Evolutionary conservation across 2,329 filamentous ascomycete genomes (phyloP).

Genomic region (Colletotrichum filicis): DNA sequence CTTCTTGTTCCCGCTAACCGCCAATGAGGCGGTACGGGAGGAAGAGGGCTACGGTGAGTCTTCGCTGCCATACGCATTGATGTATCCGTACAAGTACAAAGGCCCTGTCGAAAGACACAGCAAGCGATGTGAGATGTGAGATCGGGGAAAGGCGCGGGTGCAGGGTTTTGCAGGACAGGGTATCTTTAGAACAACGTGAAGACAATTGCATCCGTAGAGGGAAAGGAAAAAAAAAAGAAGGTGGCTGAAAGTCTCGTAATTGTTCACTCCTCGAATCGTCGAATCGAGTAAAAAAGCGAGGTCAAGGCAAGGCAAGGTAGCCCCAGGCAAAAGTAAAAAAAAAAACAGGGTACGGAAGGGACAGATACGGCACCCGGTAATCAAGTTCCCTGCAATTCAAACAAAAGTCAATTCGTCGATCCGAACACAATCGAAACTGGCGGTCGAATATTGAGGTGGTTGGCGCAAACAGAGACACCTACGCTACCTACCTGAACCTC

Average conservation of each 20-base stretch:
- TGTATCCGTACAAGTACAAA: not conserved
- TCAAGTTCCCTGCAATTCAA: not conserved
- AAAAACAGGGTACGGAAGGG: not conserved
- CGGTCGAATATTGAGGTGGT: conserved; percentile 28
- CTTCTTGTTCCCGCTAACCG: not conserved
- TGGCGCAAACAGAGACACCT: conserved; percentile 8
- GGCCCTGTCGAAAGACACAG: not conserved
- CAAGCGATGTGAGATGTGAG: not conserved
- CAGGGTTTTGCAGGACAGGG: not conserved
- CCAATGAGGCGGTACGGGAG: not conserved
- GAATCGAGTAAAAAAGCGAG: not conserved
- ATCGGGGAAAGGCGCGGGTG: not conserved
- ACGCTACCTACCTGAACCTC: too few relatives aligned
- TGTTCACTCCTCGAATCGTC: not conserved
- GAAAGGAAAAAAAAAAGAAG: not conserved
- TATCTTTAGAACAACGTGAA: not conserved
- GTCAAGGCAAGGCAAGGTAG: not conserved
- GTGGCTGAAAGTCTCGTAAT: conserved; percentile 1
- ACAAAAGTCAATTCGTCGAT: conserved; percentile 9
- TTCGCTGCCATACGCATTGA: not conserved
- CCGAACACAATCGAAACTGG: conserved; percentile 1
- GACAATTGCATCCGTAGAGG: not conserved
- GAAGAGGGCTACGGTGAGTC: not conserved
- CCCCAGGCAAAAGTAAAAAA: not conserved
- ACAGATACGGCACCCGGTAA: not conserved